Percentiles rank a stretch among this genome's conserved stretches.
phyloP scores from a whole-genome alignment of 108 stramenopile genomes.

The Mediolabrus comicus region DNA sequence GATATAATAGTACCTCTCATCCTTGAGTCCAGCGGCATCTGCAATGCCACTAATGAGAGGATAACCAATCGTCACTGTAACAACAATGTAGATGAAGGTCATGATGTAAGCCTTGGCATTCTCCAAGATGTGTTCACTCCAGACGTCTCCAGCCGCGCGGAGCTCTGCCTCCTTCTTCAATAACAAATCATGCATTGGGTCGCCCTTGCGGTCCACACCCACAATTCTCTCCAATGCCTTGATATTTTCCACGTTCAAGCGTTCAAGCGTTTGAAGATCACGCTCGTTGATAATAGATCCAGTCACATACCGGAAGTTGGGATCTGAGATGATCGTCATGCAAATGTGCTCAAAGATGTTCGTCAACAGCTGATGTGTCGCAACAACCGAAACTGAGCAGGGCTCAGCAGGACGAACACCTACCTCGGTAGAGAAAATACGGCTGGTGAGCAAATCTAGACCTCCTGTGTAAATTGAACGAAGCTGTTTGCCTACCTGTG shows the following conservation, averaged over 20 bases:
- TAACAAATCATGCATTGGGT: not conserved
- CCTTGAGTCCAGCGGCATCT: slow-evolving; percentile 33
- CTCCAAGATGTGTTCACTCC: slow-evolving; percentile 68
- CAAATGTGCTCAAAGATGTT: slow-evolving; percentile 62
- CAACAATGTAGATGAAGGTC: slow-evolving; percentile 63
- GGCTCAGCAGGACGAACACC: slow-evolving; percentile 77
- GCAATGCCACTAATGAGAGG: slow-evolving; percentile 58
- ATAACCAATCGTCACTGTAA: slow-evolving; percentile 62
- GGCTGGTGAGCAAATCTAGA: slow-evolving; percentile 32
- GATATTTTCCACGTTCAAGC: slow-evolving; percentile 57
- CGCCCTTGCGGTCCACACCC: slow-evolving; percentile 37
- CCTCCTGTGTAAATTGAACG: slow-evolving; percentile 42
- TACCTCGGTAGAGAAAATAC: slow-evolving; percentile 69
- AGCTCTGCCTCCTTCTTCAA: slow-evolving; percentile 27
- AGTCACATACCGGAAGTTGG: slow-evolving; percentile 40
- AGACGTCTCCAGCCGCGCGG: slow-evolving; percentile 50
- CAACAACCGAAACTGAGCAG: slow-evolving; percentile 66
- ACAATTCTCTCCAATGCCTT: slow-evolving; percentile 57
- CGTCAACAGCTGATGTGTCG: slow-evolving; percentile 72
- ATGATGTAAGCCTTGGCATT: slow-evolving; percentile 66
- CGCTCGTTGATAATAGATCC: slow-evolving; percentile 52
- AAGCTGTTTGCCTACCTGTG: slow-evolving; percentile 72
- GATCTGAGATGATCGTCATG: slow-evolving; percentile 55
- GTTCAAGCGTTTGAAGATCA: slow-evolving; percentile 56
- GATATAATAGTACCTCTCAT: slow-evolving; percentile 14